phyloP scores from a whole-genome alignment of 139 green algal species.

The Klebsormidium nitens region DNA sequence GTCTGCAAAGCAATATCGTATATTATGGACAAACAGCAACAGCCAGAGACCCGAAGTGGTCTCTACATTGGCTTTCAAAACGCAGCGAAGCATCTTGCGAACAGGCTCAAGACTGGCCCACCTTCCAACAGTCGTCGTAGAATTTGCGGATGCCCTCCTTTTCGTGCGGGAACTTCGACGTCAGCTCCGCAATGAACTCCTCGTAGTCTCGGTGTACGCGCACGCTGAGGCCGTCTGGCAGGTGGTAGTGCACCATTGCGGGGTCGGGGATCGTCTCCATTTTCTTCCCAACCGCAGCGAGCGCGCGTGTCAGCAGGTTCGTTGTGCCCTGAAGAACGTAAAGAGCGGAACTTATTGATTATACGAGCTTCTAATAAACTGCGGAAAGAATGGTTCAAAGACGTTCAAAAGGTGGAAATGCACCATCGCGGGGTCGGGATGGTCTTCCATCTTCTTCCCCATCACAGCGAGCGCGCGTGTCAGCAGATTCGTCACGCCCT shows the following conservation, averaged over 20 bases:
- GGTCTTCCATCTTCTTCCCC: slow-evolving; percentile 72
- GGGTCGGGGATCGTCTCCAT: slow-evolving; percentile 85
- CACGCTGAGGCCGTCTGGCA: slow-evolving; percentile 69
- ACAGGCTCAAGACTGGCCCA: no score
- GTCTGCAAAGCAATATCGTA: no score
- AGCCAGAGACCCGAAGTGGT: no score
- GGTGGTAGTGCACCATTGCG: slow-evolving; percentile 87
- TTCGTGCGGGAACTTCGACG: slow-evolving; percentile 76
- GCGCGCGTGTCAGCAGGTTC: slow-evolving; percentile 89
- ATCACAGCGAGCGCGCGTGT: slow-evolving; percentile 78
- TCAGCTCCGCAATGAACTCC: slow-evolving; percentile 81
- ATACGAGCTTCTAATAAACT: no score
- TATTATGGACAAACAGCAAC: no score
- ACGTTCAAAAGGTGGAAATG: slow-evolving; percentile 97
- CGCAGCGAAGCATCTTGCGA: no score
- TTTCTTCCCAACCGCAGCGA: slow-evolving; percentile 72
- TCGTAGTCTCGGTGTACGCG: slow-evolving; percentile 76
- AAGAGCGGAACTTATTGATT: no score
- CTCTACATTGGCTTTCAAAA: no score
- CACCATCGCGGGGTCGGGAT: slow-evolving; percentile 84
- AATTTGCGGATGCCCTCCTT: slow-evolving; percentile 73
- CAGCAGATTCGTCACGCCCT: slow-evolving; percentile 91
- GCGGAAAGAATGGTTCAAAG: no score
- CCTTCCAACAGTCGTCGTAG: slow-evolving; percentile 88
- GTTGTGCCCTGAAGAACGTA: slow-evolving; percentile 69